Conservation (phyloP, 2,329 filamentous ascomycete genomes). For the Lasiodiplodia sp. region DNA sequence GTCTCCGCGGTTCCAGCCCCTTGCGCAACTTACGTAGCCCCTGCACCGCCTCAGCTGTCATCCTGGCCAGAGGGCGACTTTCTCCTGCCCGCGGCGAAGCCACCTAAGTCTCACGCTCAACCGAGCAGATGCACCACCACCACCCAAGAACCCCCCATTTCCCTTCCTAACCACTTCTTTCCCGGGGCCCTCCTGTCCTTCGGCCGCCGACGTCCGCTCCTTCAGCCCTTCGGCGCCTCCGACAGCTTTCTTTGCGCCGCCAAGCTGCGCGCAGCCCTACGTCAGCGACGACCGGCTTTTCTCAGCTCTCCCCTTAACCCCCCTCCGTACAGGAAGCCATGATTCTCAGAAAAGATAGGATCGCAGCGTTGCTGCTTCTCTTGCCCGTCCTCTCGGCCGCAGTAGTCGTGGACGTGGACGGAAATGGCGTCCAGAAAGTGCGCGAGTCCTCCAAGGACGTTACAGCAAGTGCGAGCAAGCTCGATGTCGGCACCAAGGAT, state of each 20-base stretch:
- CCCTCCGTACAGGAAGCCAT: constrained; percentile 53
- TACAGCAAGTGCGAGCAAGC: constrained; percentile 40
- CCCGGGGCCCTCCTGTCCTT: neutral
- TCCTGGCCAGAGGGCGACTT: constrained; percentile 14
- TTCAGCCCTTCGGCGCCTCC: constrained; percentile 3
- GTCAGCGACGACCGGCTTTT: constrained; percentile 27
- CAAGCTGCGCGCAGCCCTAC: constrained; percentile 20
- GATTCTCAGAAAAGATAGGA: constrained; percentile 64
- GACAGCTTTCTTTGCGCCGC: constrained; percentile 3
- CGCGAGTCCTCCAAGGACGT: constrained; percentile 35
- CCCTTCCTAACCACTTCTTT: constrained; percentile 14
- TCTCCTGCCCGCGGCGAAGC: constrained; percentile 26
- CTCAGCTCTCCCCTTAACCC: constrained; percentile 18
- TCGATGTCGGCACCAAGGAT: constrained; percentile 70
- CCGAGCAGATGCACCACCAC: constrained; percentile 17
- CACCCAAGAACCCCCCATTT: neutral
- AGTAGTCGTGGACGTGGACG: constrained; percentile 33
- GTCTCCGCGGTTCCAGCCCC: constrained; percentile 17
- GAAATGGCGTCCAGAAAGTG: constrained; percentile 22
- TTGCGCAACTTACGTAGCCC: constrained; percentile 31
- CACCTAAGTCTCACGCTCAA: constrained; percentile 25
- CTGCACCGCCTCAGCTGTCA: constrained; percentile 29
- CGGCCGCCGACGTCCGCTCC: constrained; percentile 28
- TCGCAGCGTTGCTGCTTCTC: constrained; percentile 67
- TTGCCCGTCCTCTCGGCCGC: constrained; percentile 62